phyloP scores from a whole-genome alignment of 2,329 filamentous ascomycete species.

The Fusarium caatingaense region DNA sequence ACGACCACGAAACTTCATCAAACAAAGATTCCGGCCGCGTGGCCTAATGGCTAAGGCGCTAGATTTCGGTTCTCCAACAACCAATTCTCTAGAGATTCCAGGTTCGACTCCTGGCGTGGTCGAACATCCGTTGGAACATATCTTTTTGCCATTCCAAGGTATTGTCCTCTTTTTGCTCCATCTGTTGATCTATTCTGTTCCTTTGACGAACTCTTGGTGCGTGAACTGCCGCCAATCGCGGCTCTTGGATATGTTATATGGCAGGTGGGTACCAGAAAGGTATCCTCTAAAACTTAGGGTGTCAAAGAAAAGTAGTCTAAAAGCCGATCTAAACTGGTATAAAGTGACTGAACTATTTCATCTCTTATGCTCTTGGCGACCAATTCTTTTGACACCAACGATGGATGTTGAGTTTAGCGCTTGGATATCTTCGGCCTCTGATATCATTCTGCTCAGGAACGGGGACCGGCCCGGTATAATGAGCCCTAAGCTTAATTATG shows the following conservation, averaged over 20 bases:
- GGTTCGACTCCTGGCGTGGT: constrained; percentile 48
- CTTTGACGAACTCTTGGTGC: neutral
- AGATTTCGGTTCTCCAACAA: constrained; percentile 53
- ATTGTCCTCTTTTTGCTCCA: constrained; percentile 2
- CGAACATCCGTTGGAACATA: constrained; percentile 22
- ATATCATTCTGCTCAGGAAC: constrained; percentile 6
- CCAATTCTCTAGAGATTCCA: constrained; percentile 50
- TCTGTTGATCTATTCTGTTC: neutral
- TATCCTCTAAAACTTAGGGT: neutral
- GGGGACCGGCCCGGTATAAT: constrained; percentile 8
- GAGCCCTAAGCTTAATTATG: neutral
- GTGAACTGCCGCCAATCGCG: constrained; percentile 9
- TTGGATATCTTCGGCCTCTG: neutral
- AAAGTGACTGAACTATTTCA: neutral
- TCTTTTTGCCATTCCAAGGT: neutral
- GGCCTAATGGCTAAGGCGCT: constrained; percentile 59
- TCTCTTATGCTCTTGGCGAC: neutral
- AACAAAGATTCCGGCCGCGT: constrained; percentile 50
- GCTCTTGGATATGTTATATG: neutral
- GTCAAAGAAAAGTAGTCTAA: neutral
- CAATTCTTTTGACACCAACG: neutral
- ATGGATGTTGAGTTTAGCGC: neutral
- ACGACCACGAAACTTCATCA: neutral
- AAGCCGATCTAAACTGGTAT: accelerated
- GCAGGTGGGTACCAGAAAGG: neutral